Base-by-base conservation (phyloP, 495 filamentous ascomycete genomes). In the Lophium mytilinum region DNA sequence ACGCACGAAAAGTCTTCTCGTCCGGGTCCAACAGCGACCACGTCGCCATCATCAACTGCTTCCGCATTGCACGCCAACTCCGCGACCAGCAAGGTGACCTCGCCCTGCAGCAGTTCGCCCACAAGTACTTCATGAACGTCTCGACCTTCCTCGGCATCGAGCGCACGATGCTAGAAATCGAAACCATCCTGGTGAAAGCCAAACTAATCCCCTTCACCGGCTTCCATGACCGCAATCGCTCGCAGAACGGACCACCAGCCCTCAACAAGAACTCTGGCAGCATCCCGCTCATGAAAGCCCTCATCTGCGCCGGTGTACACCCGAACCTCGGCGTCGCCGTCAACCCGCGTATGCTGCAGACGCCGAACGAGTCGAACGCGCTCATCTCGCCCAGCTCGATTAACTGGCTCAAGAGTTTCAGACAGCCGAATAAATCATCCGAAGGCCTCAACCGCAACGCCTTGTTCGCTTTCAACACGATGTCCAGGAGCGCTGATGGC, bases 1-100 rank as follows among this genome's bases (percentile, higher is more conserved):
- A 58, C 34, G 54, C 60, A 8, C 75, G 73, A 17, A 42, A 58
- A 15, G 48, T 63, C 12, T 83, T 78, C 58, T 70, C 72, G 3
- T 30, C 24, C 24, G 70, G 68, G 9, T 68, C 69, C 5, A 61
- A 63, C 6, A 81, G 77, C 59, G 81, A 84, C 47, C 80, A 83
- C 52, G 73, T 83, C 37, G 73, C 72, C 46, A 57, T 73, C 9
- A 58, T 83, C 42, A 79, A 80, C 46, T 78, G 78, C 8, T 77
- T 46, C 42, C 18, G 24, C 17, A 17, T 14, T 3, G 9, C 15
- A n/a, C 42, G 42, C 42, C 42, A 17, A n/a, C 9, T 11, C 10
- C 17, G 18, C 9, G 42, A 46, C 17, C 17, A 46, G 15, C 9
- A 17, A 15, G 42, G 42, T n/a, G 9, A 10, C 8, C 17, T 46